A percentile compares a stretch with the other conserved stretches of the same genome.
Conservation (phyloP, 257 asterid species). For the Nemophila menziesii region DNA sequence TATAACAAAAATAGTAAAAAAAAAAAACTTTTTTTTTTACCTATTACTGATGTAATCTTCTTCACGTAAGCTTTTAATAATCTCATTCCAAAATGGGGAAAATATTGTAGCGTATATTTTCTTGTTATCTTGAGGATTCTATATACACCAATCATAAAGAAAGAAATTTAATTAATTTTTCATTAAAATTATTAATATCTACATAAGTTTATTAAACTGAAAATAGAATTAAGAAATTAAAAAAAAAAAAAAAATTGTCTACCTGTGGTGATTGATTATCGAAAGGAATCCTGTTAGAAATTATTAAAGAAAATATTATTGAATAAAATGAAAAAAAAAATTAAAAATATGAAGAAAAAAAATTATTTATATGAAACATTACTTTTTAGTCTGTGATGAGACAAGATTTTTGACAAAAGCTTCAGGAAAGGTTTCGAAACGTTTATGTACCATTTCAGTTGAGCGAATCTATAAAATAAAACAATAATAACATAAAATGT, state of each 20-base stretch:
- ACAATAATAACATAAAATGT: not conserved
- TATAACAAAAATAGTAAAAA: too few relatives aligned
- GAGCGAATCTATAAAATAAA: constrained; percentile 60
- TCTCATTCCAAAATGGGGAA: constrained; percentile 98
- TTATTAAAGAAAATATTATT: constrained; percentile 13
- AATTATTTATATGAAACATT: not conserved
- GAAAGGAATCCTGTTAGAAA: constrained; percentile 54
- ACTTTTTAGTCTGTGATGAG: constrained; percentile 64
- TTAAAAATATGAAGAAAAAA: too few relatives aligned
- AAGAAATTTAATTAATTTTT: not conserved
- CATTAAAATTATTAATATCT: not conserved
- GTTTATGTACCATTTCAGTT: constrained; percentile 83
- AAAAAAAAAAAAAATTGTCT: not conserved
- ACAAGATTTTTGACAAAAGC: constrained; percentile 85
- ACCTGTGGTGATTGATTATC: constrained; percentile 60
- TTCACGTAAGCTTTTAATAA: constrained; percentile 87
- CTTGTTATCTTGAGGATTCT: constrained; percentile 54
- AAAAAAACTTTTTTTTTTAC: constrained; percentile 23
- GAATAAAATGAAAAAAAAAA: not conserved
- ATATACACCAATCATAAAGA: constrained; percentile 3
- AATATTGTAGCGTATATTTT: constrained; percentile 68
- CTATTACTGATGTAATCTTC: constrained; percentile 91
- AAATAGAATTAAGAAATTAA: too few relatives aligned
- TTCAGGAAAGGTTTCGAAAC: constrained; percentile 93
- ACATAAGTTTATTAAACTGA: not conserved